Evolutionary conservation across 176 grass and related monocot species (phyloP).

Genomic region (Avena atlantica): DNA sequence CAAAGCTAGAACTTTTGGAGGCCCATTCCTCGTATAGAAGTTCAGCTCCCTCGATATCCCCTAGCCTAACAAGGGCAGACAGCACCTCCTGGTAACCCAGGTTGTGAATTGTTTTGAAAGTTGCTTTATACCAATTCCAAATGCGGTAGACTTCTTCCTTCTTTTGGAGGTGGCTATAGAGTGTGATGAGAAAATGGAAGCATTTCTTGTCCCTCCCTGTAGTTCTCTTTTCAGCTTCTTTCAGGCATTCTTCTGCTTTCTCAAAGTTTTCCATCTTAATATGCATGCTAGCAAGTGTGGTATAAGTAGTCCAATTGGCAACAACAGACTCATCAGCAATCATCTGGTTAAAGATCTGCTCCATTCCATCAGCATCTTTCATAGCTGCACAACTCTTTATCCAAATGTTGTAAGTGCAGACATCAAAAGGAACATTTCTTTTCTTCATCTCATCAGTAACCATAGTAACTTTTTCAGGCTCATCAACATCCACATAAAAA

Average conservation of each 20-base stretch:
- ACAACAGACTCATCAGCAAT: slow-evolving; percentile 67
- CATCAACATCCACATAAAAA: slow-evolving; percentile 75
- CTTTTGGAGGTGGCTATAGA: slow-evolving; percentile 78
- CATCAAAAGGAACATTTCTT: slow-evolving; percentile 66
- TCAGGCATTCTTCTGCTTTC: slow-evolving; percentile 78
- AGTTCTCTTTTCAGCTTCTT: slow-evolving; percentile 83
- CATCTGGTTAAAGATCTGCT: slow-evolving; percentile 66
- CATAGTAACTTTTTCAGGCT: slow-evolving; percentile 54
- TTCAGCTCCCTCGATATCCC: slow-evolving; percentile 80
- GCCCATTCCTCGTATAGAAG: slow-evolving; percentile 89
- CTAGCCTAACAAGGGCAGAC: slow-evolving; percentile 68
- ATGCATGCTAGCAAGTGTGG: slow-evolving; percentile 85
- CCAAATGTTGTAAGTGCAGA: slow-evolving; percentile 91
- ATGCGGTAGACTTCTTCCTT: slow-evolving; percentile 83
- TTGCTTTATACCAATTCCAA: slow-evolving; percentile 95
- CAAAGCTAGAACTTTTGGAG: slow-evolving; percentile 57
- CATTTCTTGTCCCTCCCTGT: slow-evolving; percentile 72
- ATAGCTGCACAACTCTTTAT: slow-evolving; percentile 79
- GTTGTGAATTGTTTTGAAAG: slow-evolving; percentile 75
- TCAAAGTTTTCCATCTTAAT: slow-evolving; percentile 67
- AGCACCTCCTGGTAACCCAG: slow-evolving; percentile 78
- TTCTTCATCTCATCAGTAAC: slow-evolving; percentile 83
- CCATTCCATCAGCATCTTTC: slow-evolving; percentile 73
- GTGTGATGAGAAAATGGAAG: slow-evolving; percentile 81
- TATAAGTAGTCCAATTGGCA: slow-evolving; percentile 91